A percentile compares a stretch with the other conserved stretches of the same genome.
These are phyloP conservation scores for Fragaria iinumae DNA, from an alignment of 306 rosid species.

Conservation along the genomic window DNA sequence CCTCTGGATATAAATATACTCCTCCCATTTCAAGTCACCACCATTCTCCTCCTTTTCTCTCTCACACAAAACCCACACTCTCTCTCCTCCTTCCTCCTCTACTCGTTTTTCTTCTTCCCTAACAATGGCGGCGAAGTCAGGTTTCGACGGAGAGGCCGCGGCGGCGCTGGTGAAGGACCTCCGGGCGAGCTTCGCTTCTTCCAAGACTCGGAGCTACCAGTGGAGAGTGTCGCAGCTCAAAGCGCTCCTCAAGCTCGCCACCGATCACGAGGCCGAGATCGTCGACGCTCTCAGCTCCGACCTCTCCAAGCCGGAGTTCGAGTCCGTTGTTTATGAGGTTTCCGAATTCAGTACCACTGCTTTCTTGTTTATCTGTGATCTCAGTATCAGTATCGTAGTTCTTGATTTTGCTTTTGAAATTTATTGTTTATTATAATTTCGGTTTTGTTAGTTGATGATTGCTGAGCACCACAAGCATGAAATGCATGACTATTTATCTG, in stretches of 20 bases:
- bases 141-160: conserved; percentile 26
- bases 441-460: not conserved
- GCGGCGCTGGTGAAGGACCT: conserved; percentile 25
- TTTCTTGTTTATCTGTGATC: not conserved
- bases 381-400: not conserved
- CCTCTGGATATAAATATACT: not conserved
- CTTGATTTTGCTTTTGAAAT: not conserved
- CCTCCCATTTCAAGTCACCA: not conserved
- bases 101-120: not conserved
- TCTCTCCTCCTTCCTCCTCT: not conserved
- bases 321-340: conserved; percentile 66
- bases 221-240: conserved; percentile 49
- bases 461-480: not conserved
- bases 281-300: conserved; percentile 46
- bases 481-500: not conserved
- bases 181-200: conserved; percentile 18
- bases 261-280: conserved; percentile 36
- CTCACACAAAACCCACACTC: not conserved
- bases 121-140: conserved; percentile 12
- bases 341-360: not conserved
- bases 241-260: conserved; percentile 18
- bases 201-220: conserved; percentile 37
- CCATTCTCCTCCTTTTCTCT: not conserved
- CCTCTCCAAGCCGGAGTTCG: conserved; percentile 64
- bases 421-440: not conserved